phyloP scores from a whole-genome alignment of 2,329 filamentous ascomycete genomes.

The Neofusicoccum sp. region DNA sequence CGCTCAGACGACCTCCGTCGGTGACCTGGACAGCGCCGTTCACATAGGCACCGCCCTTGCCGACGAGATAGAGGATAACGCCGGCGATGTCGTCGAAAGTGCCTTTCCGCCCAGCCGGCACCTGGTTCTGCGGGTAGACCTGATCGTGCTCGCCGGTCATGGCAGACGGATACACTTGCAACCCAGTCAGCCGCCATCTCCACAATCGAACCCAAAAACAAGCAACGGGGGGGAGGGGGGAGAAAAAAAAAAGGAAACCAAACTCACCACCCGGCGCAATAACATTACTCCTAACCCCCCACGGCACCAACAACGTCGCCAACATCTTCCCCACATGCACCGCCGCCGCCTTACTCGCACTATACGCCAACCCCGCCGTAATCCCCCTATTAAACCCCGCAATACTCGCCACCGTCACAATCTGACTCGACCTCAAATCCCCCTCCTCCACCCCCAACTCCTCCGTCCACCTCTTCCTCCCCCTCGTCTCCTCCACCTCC shows the following conservation, averaged over 20 bases:
- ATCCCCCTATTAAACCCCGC: constrained; percentile 39
- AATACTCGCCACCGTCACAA: constrained; percentile 45
- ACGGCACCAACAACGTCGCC: constrained; percentile 39
- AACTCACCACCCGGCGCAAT: constrained; percentile 40
- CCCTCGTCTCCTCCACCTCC: constrained; percentile 22
- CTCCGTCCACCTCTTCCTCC: constrained; percentile 26
- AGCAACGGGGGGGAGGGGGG: neutral
- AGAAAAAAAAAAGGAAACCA: constrained; percentile 20
- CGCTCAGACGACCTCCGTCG: constrained; percentile 44
- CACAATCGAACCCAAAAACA: no score
- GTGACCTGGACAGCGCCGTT: constrained; percentile 53
- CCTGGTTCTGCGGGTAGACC: constrained; percentile 32
- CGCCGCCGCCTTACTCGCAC: constrained; percentile 45
- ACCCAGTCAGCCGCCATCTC: no score
- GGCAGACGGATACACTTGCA: constrained; percentile 39
- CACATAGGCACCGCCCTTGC: constrained; percentile 52
- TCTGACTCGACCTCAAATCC: constrained; percentile 44
- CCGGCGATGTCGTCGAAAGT: constrained; percentile 49
- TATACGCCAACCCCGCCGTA: constrained; percentile 42
- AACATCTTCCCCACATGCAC: constrained; percentile 45
- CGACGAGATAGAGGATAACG: constrained; percentile 51
- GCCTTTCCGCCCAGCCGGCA: constrained; percentile 43
- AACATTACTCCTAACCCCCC: constrained; percentile 48
- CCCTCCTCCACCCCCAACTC: constrained; percentile 25
- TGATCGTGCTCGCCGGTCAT: constrained; percentile 39